Base-by-base conservation (phyloP, 2,329 filamentous ascomycete species). In the Pseudogymnoascus sp. region DNA sequence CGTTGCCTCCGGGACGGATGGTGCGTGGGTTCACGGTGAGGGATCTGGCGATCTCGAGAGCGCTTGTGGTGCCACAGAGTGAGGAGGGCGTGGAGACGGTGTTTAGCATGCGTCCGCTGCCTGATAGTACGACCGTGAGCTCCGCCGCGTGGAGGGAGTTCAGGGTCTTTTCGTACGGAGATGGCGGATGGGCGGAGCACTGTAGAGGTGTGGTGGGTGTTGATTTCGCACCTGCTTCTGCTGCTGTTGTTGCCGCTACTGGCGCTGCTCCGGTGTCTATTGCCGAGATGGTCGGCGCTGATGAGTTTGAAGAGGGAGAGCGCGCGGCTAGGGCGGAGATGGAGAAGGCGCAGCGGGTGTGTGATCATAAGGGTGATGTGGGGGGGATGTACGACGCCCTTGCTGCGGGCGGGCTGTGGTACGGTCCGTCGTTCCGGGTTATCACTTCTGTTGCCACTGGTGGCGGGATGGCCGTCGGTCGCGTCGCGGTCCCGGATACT, bases 181-280 rank as follows among this genome's bases (percentile, higher is more conserved):
- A 72, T 11, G 76, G 80, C 42, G 79, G 80, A 10, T 86, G 84
- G 84, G 79, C 79, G 0, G 81, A 86, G 68, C 80, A 86, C 67
- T 84, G 82, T 69, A 74, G 77, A 31, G 80, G 81, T n/a, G 73
- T 81, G 3, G 74, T 84, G 5, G 72, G 75, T 5, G 75, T 79
- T 2, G 69, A 71, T 36, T 66, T 71, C 6, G 64, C 66, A 6
- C 73, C 77, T n/a, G 66, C 69, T 1, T 65, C 69, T 1, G 79
- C 80, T 64, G 74, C 75, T 3, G 75, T 80, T 1, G 76, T 78
- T 61, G 73, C 75, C 31, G 67, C 4, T 23, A 67, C 7, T 45
- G 40, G 39, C 11, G 16, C 18, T 14, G 10, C 40, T 3, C 18
- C 40, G 1, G 18, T 14, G 11, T 4, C 40, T 4, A 21, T 14